Percentiles rank a stretch among this genome's conserved stretches.
These are phyloP conservation scores for Isabelozyma pseudorhagii DNA, from an alignment of 805 yeast genomes.

Conservation along the genomic window DNA sequence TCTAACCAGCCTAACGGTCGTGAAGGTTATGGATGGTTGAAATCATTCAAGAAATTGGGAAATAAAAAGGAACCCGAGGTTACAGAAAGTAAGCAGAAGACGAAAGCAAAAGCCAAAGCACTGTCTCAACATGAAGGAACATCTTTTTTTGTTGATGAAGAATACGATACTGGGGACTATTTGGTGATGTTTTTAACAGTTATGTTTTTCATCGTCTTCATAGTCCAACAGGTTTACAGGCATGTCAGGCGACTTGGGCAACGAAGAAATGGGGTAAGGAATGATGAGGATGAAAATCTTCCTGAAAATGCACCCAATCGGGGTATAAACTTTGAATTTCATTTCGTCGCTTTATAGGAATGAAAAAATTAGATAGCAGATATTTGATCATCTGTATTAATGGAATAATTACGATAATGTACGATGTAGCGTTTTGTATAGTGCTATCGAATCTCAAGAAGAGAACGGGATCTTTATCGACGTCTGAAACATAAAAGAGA, in stretches of 20 bases:
- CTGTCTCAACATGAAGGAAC: constrained; percentile 34
- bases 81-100: background rate
- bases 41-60: constrained; percentile 28
- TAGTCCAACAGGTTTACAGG: constrained; percentile 22
- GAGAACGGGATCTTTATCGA: no score
- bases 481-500: no score
- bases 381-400: background rate
- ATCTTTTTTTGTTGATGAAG: constrained; percentile 15
- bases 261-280: constrained; percentile 6
- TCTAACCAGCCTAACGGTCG: constrained; percentile 6
- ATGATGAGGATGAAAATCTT: constrained; percentile 4
- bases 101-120: constrained; percentile 15
- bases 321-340: constrained; percentile 29
- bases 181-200: constrained; percentile 26
- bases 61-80: constrained; percentile 6
- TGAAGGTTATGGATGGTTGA: constrained; percentile 32
- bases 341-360: constrained; percentile 31
- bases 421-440: no score
- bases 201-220: constrained; percentile 24
- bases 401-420: background rate
- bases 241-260: constrained; percentile 22
- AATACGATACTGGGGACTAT: constrained; percentile 33
- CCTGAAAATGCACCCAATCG: constrained; percentile 7
- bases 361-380: background rate
- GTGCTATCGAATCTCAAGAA: no score